phyloP scores from a whole-genome alignment of 495 filamentous ascomycete genomes.

The Hypomontagnella submonticulosa region DNA sequence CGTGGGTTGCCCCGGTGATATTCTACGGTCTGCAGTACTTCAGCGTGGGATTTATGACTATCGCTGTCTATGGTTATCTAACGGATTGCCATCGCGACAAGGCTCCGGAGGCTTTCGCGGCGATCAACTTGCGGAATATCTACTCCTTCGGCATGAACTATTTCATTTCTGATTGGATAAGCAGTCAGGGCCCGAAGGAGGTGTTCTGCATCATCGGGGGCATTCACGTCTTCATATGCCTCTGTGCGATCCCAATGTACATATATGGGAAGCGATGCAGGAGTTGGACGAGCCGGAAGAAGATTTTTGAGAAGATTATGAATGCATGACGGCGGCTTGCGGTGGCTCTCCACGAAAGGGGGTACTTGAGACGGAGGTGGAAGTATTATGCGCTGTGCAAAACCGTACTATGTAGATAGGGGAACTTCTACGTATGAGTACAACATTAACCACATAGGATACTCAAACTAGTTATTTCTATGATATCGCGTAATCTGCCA shows the following conservation, averaged over 20 bases:
- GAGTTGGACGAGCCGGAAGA: constrained; percentile 44
- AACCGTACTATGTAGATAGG: too few species aligned
- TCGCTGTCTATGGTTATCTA: constrained; percentile 54
- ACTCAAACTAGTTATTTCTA: too few species aligned
- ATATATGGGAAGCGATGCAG: constrained; percentile 55
- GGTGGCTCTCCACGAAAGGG: too few species aligned
- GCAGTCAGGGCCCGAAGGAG: constrained; percentile 48
- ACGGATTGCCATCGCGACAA: constrained; percentile 59
- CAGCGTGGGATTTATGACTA: constrained; percentile 56
- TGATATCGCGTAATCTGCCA: neutral
- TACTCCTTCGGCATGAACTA: constrained; percentile 59
- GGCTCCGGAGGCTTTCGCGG: constrained; percentile 57
- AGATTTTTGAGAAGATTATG: constrained; percentile 46
- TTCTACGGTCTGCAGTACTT: constrained; percentile 58
- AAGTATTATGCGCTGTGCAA: too few species aligned
- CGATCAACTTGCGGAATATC: constrained; percentile 57
- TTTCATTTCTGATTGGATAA: constrained; percentile 58
- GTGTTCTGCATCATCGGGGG: constrained; percentile 57
- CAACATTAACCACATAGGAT: too few species aligned
- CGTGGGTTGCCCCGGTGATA: constrained; percentile 55
- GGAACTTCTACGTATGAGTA: too few species aligned
- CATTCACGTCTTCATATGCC: constrained; percentile 52
- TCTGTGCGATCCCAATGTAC: constrained; percentile 58
- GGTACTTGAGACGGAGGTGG: too few species aligned
- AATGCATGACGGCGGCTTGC: constrained; percentile 16